Evolutionary conservation across 2,329 filamentous ascomycete genomes (phyloP), one percentile per base, ranked within the genome.

Genomic region (Uncinocarpus reesii): DNA sequence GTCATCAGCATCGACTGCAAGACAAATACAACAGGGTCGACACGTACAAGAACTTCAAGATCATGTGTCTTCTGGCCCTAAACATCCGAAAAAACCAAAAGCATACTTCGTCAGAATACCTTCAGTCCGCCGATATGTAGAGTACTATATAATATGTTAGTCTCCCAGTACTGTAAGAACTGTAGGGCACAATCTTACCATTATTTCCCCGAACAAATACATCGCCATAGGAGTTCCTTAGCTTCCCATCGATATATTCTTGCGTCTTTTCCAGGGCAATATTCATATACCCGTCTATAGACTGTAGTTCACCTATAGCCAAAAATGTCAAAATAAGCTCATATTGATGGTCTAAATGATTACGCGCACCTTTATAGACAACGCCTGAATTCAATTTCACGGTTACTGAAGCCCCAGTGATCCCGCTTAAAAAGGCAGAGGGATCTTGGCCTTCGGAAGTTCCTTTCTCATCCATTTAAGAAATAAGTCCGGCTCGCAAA

Each of bases 271-370:
- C 92, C 24, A 98, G 78, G 10, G 92, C 90, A 65, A 98, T 95
- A 71, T 98, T 98, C 92, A 98, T 98, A 71, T 96, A 98, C 45
- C 92, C 92, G 67, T 98, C 92, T 42, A 98, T 90, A 0, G 89
- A 95, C 65, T 96, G 89, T 31, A 96, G 77, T 65, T 95, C 88
- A 58, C 92, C 90, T 95, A 54, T n/a, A 50, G 28, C 36, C n/a
- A 23, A 11, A 23, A 13, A 31, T 18, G 32, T 35, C 13, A 20
- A 20, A 36, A 36, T 18, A n/a, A 7, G 11, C n/a, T 21, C 24
- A 11, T 31, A 7, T 29, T 3, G 35, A 23, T 16, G 29, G 11
- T 32, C 11, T 32, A 13, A 4, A 32, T 32, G 32, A 16, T 20
- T 38, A 23, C 3, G 7, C 31, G 11, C 28, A 42, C 90, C 92